Evolutionary conservation across 805 yeast species (phyloP), one percentile per base, ranked within the genome.

Genomic region (Pichia deserticola): DNA sequence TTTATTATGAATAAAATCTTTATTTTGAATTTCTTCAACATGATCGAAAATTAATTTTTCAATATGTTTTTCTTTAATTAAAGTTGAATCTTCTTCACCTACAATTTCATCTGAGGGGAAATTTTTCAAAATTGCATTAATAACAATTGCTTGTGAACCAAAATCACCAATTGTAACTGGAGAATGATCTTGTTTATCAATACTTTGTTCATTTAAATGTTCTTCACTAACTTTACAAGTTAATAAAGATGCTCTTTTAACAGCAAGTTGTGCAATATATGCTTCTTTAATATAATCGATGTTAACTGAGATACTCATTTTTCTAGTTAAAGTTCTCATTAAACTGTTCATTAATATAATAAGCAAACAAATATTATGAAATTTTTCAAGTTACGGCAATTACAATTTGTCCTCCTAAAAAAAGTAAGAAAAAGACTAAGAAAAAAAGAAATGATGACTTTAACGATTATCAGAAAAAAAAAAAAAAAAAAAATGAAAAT

Each of bases 81-180:
- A 78, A 4, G 70, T 77, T 1, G 97, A 82, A 53, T 87, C 90
- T 63, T 93, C 99, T 67, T 93, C 99, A 25, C 97, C 99, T 6
- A 93, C 95, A 52, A 93, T 80, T 49, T 80, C 82, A 65, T 93
- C 99, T 4, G 62, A 56, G 1, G 97, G 96, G 72, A 93, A 93
- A 56, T 83, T 85, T 48, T 77, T 66, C 60, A 78, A 75, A 51
- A 93, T 78, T 3, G 97, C 90, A 51, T 88, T 80, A 66, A 89
- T 92, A 51, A 93, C 82, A 42, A 92, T 79, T 0, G 97, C 96
- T 62, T 93, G 99, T 0, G 97, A 90, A 5, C 96, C 96, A 63
- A 86, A 93, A 65, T 93, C 99, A 15, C 98, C 99, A 49, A 87
- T 73, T 1, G 99, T 93, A 13, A 93, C 99, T 1, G 99, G 99